Evolutionary conservation across 129 eudicot species (phyloP), one percentile per base, ranked within the genome.

Genomic region (Heracleum sosnowskyi): DNA sequence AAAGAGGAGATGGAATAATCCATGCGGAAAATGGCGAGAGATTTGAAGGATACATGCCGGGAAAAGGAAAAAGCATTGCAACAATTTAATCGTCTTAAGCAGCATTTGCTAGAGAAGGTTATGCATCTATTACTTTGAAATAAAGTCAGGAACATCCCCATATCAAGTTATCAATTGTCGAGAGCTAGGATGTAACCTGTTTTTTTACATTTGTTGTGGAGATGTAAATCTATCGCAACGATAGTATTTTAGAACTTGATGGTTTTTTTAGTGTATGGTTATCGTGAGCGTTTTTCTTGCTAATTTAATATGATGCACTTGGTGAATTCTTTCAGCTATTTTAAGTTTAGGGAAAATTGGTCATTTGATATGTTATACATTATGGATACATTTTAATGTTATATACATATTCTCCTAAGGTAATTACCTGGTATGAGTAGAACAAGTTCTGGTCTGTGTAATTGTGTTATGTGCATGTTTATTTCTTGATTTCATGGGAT

Each of bases 31-130:
- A 77, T 91, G 82, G 94, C 92, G 83, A 95, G 87, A 73, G 94
- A 92, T 77, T 76, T 95, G 82, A 90, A 88, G 80, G 92, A 87
- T 70, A 78, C 92, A 31, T 71, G 82, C 75, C 82, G 73, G 78
- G 88, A 88, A 79, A 91, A 82, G 88, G 99, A 95, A 80, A 95
- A 95, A 83, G 92, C 96, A 63, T 74, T 85, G 74, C 95, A 91
- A 71, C 87, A 90, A 81, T 85, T 95, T 74, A 87, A 86, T 49
- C 96, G 99, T 72, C 96, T 95, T 64, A 95, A 95, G 88, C 97
- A 95, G 84, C 99, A 95, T 84, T 90, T 95, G 75, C 87, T 95
- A 68, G 96, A 95, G 60, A 95, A 95, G 99, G 99, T 95, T 63
- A 40, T 36, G 16, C 36, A 42, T 33, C 80, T 55, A 72, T 26